Conservation (phyloP, 306 rosid species). For the Argentina anserina region DNA sequence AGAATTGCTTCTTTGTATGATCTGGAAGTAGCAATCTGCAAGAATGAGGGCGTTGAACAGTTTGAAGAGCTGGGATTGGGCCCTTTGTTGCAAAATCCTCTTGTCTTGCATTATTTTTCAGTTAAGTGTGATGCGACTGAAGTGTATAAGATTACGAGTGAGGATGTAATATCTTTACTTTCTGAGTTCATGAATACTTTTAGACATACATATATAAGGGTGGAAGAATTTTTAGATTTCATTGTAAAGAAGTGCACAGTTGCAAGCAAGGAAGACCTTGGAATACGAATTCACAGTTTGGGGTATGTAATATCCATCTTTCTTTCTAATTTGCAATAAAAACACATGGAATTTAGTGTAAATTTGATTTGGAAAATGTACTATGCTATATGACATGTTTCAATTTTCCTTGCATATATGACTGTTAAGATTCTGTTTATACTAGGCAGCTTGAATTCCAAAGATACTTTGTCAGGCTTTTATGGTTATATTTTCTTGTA, state of each 20-base stretch:
- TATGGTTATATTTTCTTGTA: background rate
- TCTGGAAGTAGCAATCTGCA: conserved; percentile 73
- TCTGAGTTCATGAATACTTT: conserved; percentile 29
- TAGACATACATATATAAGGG: conserved; percentile 29
- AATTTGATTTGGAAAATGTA: background rate
- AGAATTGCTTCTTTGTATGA: conserved; percentile 69
- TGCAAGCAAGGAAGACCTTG: conserved; percentile 61
- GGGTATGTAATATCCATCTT: conserved; percentile 49
- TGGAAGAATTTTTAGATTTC: conserved; percentile 68
- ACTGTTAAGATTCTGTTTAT: background rate
- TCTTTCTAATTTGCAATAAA: conserved; percentile 8
- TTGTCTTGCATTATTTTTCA: conserved; percentile 70
- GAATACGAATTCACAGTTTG: conserved; percentile 65
- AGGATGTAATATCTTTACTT: conserved; percentile 50
- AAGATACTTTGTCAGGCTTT: background rate
- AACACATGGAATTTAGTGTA: background rate
- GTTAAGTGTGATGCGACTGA: conserved; percentile 40
- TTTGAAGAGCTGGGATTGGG: conserved; percentile 79
- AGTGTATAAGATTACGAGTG: conserved; percentile 56
- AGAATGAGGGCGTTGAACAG: conserved; percentile 57
- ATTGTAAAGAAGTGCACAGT: conserved; percentile 50
- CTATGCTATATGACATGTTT: background rate
- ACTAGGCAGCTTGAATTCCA: background rate
- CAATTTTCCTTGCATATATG: background rate
- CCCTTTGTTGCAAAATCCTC: conserved; percentile 74